Evolutionary conservation across 106 monocot species (phyloP), one percentile per base, ranked within the genome.

Genomic region (Cymbidium sinense): DNA sequence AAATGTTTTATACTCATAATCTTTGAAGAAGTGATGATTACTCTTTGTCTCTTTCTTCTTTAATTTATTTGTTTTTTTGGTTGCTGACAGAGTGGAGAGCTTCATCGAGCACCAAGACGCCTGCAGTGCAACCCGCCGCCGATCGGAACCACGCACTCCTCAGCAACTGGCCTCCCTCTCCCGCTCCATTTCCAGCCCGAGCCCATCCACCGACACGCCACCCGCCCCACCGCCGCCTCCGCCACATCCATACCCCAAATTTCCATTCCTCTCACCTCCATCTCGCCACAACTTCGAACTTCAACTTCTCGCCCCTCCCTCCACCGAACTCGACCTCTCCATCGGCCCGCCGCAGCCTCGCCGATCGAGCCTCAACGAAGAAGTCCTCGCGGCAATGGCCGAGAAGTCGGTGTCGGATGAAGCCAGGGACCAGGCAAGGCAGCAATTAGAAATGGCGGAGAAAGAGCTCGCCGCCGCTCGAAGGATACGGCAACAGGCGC

Each of bases 61-160:
- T 2, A 47, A 33, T 34, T 5, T 18, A 33, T n/a, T 6, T 37
- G n/a, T 37, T 34, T 37, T 34, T 71, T 6, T 29, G 11, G 6
- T 36, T 20, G 4, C 8, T 41, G 5, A n/a, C 79, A 90, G 90
- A 74, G 90, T 90, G 62, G 90, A 90, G 85, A 90, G 85, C 76
- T 90, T 90, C 75, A 87, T 90, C 7, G 87, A 90, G 73, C 90
- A 90, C 73, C 90, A 90, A 54, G 90, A 90, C 64, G 62, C 83
- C 7, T 90, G 90, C 87, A 80, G 34, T 21, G 78, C 82, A 20
- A 75, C 80, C 67, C 71, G 79, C 41, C 69, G 79, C 30, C 74
- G 77, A 18, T 64, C 76, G 21, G 76, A 83, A 76, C 54, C 79
- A 29, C 51, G 20, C 55, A 30, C 47, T 47, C 13, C 47, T 47